Evolutionary conservation across 257 asterid species (phyloP).

Genomic region (Solanum chiquidenum): DNA sequence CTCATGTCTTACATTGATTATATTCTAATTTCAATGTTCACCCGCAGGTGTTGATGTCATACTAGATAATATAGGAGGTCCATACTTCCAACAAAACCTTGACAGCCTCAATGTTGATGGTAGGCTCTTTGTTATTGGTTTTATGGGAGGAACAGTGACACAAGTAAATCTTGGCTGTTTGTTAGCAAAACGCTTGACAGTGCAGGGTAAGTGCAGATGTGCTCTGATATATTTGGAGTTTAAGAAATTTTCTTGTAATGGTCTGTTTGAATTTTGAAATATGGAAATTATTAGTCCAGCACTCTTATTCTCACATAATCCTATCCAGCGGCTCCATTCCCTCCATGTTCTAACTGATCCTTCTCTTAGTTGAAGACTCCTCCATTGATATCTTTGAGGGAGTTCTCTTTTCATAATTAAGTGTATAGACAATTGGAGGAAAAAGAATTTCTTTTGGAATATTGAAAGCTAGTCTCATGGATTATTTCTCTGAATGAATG

Average conservation of each 20-base stretch:
- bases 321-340: not conserved
- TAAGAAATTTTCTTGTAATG: not conserved
- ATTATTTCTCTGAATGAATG: not conserved
- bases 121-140: slow-evolving; percentile 87
- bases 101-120: slow-evolving; percentile 65
- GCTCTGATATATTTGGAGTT: not conserved
- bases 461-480: not conserved
- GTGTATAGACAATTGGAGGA: not conserved
- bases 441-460: not conserved
- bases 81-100: slow-evolving; percentile 62
- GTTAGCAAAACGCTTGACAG: slow-evolving; percentile 70
- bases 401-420: not conserved
- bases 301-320: not conserved
- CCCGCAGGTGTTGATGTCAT: slow-evolving; percentile 78
- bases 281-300: not conserved
- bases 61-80: slow-evolving; percentile 72
- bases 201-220: slow-evolving; percentile 47
- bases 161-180: slow-evolving; percentile 54
- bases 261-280: not conserved
- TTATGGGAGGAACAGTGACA: slow-evolving; percentile 71
- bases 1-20: not conserved
- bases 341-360: not conserved
- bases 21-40: not conserved
- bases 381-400: not conserved
- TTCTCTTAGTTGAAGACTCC: not conserved